Percentiles rank a stretch among this genome's conserved stretches.
These are phyloP conservation scores for Tricladium varicosporioides DNA, from an alignment of 2,329 filamentous ascomycete species.

Conservation along the genomic window DNA sequence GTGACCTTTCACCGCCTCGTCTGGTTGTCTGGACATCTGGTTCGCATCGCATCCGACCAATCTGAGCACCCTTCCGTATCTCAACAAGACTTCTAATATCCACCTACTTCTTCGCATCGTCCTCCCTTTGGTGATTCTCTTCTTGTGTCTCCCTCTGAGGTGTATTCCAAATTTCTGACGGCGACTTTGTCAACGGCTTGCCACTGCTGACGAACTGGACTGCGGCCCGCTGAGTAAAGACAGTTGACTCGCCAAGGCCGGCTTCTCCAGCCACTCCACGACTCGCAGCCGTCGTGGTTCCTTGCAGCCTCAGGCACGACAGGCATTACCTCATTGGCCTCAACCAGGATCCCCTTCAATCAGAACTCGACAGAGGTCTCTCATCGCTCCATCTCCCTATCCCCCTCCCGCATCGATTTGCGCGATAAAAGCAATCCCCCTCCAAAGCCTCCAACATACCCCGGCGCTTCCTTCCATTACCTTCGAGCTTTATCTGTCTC, in stretches of 20 bases:
- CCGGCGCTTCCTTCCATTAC: conserved; percentile 8
- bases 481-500: not conserved
- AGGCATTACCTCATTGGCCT: not conserved
- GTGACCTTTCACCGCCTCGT: conserved; percentile 19
- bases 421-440: not conserved
- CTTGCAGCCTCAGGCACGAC: not conserved
- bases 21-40: conserved; percentile 11
- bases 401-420: not conserved
- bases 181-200: not conserved
- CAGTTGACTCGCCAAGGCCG: not conserved
- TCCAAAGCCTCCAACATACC: not conserved
- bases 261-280: not conserved
- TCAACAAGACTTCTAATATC: conserved; percentile 1
- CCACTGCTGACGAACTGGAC: conserved; percentile 8
- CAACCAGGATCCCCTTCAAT: not conserved
- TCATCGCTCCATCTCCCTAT: not conserved
- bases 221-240: conserved; percentile 7
- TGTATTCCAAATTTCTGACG: not conserved
- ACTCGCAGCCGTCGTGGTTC: too few species aligned
- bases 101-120: conserved; percentile 2
- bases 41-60: too few species aligned
- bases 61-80: too few species aligned
- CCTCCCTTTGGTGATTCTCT: not conserved
- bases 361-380: not conserved
- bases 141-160: not conserved